Evolutionary conservation across 1,284 basidiomycete genomes (phyloP).

Genomic region (Ceratobasidium sp.): DNA sequence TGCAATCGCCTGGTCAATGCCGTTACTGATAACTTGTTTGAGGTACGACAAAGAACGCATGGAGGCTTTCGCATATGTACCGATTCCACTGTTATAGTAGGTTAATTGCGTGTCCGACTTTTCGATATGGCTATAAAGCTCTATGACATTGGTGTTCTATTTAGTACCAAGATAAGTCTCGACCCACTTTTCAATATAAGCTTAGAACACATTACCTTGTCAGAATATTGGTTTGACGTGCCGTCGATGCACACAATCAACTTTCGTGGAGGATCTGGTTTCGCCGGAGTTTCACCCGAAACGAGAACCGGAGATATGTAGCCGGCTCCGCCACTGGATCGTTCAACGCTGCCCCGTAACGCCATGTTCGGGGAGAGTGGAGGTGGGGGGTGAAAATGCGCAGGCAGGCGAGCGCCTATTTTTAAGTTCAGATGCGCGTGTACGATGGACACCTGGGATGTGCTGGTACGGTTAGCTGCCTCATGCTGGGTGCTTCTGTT

Average conservation of each 20-base stretch:
- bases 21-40: constrained; percentile 7
- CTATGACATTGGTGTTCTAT: constrained; percentile 20
- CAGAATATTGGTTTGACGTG: constrained; percentile 18
- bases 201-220: neutral
- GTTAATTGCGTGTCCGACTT: constrained; percentile 32
- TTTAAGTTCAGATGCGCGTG: too few relatives aligned
- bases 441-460: too few relatives aligned
- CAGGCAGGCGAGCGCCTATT: too few relatives aligned
- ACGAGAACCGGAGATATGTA: neutral
- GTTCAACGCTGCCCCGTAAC: neutral
- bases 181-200: too few relatives aligned
- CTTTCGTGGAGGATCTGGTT: neutral
- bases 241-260: constrained; percentile 22
- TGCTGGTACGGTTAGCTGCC: too few relatives aligned
- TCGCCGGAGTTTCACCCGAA: neutral
- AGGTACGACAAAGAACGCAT: constrained; percentile 1
- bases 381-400: too few relatives aligned
- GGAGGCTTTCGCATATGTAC: constrained; percentile 42
- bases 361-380: neutral
- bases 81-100: constrained; percentile 47
- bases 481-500: too few relatives aligned
- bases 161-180: neutral
- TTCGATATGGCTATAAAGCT: constrained; percentile 6
- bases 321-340: neutral
- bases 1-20: constrained; percentile 42